Conservation (phyloP, 768 basidiomycete genomes). For the Psilocybe azurescens region DNA sequence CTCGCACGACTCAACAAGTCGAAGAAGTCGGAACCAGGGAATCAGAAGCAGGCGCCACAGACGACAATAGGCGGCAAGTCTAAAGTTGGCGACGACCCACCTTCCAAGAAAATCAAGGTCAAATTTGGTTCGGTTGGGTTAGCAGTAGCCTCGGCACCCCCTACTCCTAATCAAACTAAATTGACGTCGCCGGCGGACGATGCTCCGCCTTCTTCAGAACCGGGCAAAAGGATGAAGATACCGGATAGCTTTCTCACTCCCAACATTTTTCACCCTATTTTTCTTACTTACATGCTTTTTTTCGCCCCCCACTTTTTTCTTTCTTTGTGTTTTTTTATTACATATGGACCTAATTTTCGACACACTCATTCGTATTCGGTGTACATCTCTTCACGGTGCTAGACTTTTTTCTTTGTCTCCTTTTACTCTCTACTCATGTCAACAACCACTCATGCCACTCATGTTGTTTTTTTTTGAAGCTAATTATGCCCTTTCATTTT, state of each 20-base stretch:
- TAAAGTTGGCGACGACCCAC: slow-evolving; percentile 56
- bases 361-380: slow-evolving; percentile 19
- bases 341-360: slow-evolving; percentile 10
- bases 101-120: slow-evolving; percentile 74
- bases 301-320: not conserved
- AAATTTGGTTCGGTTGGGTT: slow-evolving; percentile 61
- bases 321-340: slow-evolving; percentile 9
- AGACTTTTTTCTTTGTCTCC: slow-evolving; percentile 13
- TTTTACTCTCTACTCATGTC: slow-evolving; percentile 11
- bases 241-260: slow-evolving; percentile 48
- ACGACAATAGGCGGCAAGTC: slow-evolving; percentile 34
- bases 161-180: slow-evolving; percentile 24
- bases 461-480: slow-evolving; percentile 15
- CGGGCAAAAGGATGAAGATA: slow-evolving; percentile 77
- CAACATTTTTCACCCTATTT: slow-evolving; percentile 17
- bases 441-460: slow-evolving; percentile 2
- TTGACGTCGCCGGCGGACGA: slow-evolving; percentile 37
- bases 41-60: slow-evolving; percentile 42
- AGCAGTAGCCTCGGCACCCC: slow-evolving; percentile 35
- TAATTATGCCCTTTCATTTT: slow-evolving; percentile 25
- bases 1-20: slow-evolving; percentile 67
- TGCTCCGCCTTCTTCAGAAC: slow-evolving; percentile 59
- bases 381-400: slow-evolving; percentile 20
- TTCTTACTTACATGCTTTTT: not conserved
- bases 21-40: slow-evolving; percentile 58